These are phyloP conservation scores for Podila verticillata DNA, from an alignment of 192 early-diverging fungal genomes.

Conservation along the genomic window DNA sequence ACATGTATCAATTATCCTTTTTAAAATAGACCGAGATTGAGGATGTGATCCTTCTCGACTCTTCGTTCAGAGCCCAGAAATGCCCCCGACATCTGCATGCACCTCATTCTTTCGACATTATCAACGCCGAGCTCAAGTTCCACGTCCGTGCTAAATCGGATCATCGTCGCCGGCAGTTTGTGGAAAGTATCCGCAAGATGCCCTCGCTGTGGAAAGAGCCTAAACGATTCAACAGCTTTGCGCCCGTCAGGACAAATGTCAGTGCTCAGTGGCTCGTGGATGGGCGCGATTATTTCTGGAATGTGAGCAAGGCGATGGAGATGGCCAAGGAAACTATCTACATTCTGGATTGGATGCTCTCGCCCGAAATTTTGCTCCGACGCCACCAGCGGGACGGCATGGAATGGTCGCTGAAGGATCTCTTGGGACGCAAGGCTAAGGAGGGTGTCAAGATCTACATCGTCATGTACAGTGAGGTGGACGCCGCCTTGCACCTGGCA, in stretches of 20 bases:
- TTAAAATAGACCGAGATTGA: slow-evolving; percentile 45
- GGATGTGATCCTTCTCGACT: slow-evolving; percentile 58
- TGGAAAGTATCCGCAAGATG: slow-evolving; percentile 62
- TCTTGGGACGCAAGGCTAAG: slow-evolving; percentile 81
- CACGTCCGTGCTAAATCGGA: slow-evolving; percentile 73
- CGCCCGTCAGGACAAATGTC: slow-evolving; percentile 71
- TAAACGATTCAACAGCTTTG: slow-evolving; percentile 77
- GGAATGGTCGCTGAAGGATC: slow-evolving; percentile 75
- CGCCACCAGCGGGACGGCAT: slow-evolving; percentile 71
- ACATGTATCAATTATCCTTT: too few species aligned
- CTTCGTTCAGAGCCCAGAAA: slow-evolving; percentile 46
- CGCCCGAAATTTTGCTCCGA: slow-evolving; percentile 75
- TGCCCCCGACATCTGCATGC: slow-evolving; percentile 29
- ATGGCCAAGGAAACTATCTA: slow-evolving; percentile 76
- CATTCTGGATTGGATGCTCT: slow-evolving; percentile 83
- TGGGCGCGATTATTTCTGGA: slow-evolving; percentile 79
- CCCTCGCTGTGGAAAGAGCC: slow-evolving; percentile 64
- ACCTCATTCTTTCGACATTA: slow-evolving; percentile 61
- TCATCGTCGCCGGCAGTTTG: slow-evolving; percentile 68
- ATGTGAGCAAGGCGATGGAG: slow-evolving; percentile 72
- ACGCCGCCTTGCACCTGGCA: slow-evolving; percentile 73
- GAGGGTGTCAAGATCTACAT: slow-evolving; percentile 87
- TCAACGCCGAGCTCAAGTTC: slow-evolving; percentile 68
- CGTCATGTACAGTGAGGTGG: slow-evolving; percentile 85
- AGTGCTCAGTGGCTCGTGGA: slow-evolving; percentile 78